Base-by-base conservation (phyloP, 257 asterid genomes). In the Solanum arcanum region DNA sequence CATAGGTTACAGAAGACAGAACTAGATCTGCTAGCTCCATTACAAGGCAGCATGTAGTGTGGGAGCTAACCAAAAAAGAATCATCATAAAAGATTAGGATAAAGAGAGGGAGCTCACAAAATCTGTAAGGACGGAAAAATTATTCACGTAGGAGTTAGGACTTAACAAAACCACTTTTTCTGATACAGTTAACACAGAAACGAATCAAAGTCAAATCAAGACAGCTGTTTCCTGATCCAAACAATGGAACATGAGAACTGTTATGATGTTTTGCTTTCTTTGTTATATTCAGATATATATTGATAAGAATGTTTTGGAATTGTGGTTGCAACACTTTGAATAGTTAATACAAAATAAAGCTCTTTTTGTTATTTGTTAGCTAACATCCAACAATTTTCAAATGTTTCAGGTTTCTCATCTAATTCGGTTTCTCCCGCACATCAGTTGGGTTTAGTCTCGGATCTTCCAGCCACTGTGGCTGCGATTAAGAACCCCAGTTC, bases 401-500 rank as follows among this genome's bases (percentile, higher is more conserved):
- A 47, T 87, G 59, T 76, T 86, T 31, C 92, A 96, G 99, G 99
- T 80, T 92, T 93, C 89, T 88, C 98, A 35, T 90, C 97, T 35
- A 90, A 87, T 81, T 84, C 93, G 25, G 91, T 90, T 81, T 87
- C 93, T 39, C 92, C 93, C 11, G 91, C 93, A 21, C 90, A 92
- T 31, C 93, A 92, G 64, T 29, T 86, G 72, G 92, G 90, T 39
- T 68, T 92, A 74, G 49, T 90, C 59, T 87, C 96, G 27, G 93
- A 93, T 44, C 12, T 93, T 72, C 94, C 98, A 81, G 87, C 97
- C 15, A 96, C 98, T 3, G 93, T 93, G 62, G 94, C 94, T 66
- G 99, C 98, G 47, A 92, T 96, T 78, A 96, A 96, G 94, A 96
- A 94, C 64, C 99, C 99, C 23, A 95, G 88, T 75, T 46, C 98